These are phyloP conservation scores for Rhodotorula sp. DNA, from an alignment of 1,284 basidiomycete genomes.

Conservation along the genomic window DNA sequence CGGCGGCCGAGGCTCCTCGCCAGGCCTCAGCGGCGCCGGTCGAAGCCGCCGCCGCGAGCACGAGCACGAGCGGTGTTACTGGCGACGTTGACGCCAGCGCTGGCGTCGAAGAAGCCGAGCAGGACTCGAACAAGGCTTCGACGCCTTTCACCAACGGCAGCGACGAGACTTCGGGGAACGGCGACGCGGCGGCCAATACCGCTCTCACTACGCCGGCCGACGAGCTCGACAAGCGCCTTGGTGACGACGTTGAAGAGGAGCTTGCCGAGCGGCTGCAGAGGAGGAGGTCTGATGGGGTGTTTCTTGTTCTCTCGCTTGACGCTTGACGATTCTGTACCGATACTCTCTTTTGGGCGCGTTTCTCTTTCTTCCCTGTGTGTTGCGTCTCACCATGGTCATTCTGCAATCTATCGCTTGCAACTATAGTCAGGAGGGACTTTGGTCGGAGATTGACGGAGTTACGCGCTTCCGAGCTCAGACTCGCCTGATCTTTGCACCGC, in stretches of 20 bases:
- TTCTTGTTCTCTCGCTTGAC: no score
- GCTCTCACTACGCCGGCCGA: constrained; percentile 9
- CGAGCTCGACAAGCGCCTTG: constrained; percentile 2
- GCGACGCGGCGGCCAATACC: neutral
- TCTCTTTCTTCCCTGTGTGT: neutral
- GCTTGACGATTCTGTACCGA: no score
- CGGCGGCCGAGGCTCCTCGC: neutral
- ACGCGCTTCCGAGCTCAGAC: neutral
- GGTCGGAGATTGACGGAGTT: neutral
- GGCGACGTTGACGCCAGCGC: no score
- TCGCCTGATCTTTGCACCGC: neutral
- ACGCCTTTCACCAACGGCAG: neutral
- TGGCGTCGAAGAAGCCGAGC: no score
- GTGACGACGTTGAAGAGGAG: neutral
- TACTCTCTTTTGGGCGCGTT: neutral
- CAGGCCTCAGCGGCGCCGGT: no score
- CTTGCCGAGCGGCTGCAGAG: neutral
- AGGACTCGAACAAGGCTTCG: neutral
- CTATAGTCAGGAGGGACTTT: neutral
- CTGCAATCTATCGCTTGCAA: neutral
- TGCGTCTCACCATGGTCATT: neutral
- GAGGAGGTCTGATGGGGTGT: neutral
- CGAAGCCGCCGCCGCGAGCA: no score
- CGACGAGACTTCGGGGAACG: neutral
- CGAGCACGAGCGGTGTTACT: no score